Base-by-base conservation (phyloP, 2,329 filamentous ascomycete genomes). In the Apiospora sp. region DNA sequence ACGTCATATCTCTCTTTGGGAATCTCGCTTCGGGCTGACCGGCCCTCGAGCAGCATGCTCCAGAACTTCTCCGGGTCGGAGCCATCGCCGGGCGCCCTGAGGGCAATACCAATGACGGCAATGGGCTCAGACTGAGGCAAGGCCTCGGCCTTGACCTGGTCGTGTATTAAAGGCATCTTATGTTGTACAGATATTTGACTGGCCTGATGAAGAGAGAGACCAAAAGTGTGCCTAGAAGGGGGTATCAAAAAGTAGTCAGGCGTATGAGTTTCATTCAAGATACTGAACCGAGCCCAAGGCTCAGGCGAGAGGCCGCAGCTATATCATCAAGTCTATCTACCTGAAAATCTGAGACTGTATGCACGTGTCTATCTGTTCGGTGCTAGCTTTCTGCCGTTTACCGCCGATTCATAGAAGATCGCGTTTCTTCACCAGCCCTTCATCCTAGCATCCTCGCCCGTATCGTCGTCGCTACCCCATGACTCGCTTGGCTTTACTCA, bases 31-130 rank as follows among this genome's bases (percentile, higher is more conserved):
- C 75, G 76, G 0, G 74, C 74, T 61, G 78, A 76, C 13, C 75
- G 71, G n/a, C 75, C 75, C n/a, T 75, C 72, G 12, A 74, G 46
- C 1, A 81, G 71, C 27, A 81, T 72, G n/a, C 80, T 76, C 80
- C 80, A 81, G 69, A 77, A 75, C 12, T 75, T 73, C 10, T 75
- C 46, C 22, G 75, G 64, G 16, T 54, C 74, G 8, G 44, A 69
- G 14, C 80, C 72, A 3, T 76, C 76, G 3, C 79, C 79, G 4
- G 80, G 78, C 3, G 80, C 76, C 19, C 78, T 76, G 30, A 77
- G 24, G 49, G 72, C 76, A 72, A 78, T 71, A 37, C 78, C 77
- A 58, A 76, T 77, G 48, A 80, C 77, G 46, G 79, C 78, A 13
- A 79, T 69, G 48, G 71, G 71, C 48, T 69, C 44, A 19, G 27